Conservation (phyloP, 768 basidiomycete genomes). For the Hortiboletus campestris region DNA sequence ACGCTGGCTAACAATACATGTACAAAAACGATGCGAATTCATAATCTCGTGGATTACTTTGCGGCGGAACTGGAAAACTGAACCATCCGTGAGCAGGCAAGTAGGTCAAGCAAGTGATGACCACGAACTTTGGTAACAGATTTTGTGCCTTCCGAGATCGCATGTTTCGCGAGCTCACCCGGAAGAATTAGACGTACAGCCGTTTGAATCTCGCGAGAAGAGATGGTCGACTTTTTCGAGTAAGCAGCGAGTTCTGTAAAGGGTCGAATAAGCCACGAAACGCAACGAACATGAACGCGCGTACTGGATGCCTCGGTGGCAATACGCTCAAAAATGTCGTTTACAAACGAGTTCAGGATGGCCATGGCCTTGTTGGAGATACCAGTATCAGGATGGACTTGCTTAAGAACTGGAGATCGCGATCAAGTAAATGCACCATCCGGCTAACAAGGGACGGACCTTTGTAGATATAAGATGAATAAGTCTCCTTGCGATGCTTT, state of each 20-base stretch:
- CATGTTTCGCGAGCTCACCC: slow-evolving; percentile 84
- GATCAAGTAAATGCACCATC: not conserved
- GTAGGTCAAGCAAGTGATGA: not conserved
- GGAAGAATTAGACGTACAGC: slow-evolving; percentile 96
- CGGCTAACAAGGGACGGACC: slow-evolving; percentile 40
- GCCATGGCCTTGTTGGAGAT: slow-evolving; percentile 99
- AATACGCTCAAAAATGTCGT: slow-evolving; percentile 94
- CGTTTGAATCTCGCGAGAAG: slow-evolving; percentile 97
- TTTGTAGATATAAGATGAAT: slow-evolving; percentile 91
- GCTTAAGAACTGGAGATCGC: slow-evolving; percentile 70
- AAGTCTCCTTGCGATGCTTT: slow-evolving; percentile 87
- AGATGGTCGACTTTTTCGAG: slow-evolving; percentile 98
- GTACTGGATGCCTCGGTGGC: slow-evolving; percentile 86
- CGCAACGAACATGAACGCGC: slow-evolving; percentile 18
- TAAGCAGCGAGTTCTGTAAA: slow-evolving; percentile 88
- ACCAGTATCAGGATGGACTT: slow-evolving; percentile 98
- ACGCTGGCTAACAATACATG: slow-evolving; percentile 29
- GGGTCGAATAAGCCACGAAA: not conserved
- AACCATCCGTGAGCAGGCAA: slow-evolving; percentile 12
- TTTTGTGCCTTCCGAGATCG: slow-evolving; percentile 84
- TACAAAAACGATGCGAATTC: not conserved
- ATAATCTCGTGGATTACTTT: slow-evolving; percentile 44
- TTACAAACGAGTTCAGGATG: slow-evolving; percentile 94
- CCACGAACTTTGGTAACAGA: slow-evolving; percentile 78
- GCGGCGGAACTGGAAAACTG: slow-evolving; percentile 73